These are phyloP conservation scores for Sambucus nigra DNA, from an alignment of 129 eudicot species.

Conservation along the genomic window DNA sequence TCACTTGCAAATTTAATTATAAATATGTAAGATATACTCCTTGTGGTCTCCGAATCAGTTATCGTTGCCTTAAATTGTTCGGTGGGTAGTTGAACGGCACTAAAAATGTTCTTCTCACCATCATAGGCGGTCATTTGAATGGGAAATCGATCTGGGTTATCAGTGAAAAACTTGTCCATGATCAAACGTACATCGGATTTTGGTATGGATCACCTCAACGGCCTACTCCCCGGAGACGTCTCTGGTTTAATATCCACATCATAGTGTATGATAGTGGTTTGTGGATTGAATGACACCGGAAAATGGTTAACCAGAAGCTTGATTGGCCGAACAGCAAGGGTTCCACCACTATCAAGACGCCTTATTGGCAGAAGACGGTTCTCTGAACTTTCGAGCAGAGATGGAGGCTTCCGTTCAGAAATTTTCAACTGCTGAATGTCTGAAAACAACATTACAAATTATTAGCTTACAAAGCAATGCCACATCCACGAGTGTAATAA, in stretches of 20 bases:
- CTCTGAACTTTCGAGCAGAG: too few species aligned
- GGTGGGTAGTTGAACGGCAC: slow-evolving; percentile 32
- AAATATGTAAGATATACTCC: slow-evolving; percentile 21
- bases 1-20: slow-evolving; percentile 38
- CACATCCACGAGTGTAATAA: too few species aligned
- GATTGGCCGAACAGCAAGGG: slow-evolving; percentile 14
- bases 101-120: slow-evolving; percentile 54
- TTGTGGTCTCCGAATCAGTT: slow-evolving; percentile 22
- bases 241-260: too few species aligned
- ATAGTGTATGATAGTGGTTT: too few species aligned
- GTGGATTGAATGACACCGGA: too few species aligned
- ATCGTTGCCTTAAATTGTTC: slow-evolving; percentile 40
- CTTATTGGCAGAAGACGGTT: too few species aligned
- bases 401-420: too few species aligned
- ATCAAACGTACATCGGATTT: slow-evolving; percentile 22
- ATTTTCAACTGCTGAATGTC: too few species aligned
- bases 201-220: too few species aligned
- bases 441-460: too few species aligned
- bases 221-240: slow-evolving; percentile 9
- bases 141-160: slow-evolving; percentile 29
- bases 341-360: slow-evolving; percentile 51
- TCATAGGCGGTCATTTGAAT: slow-evolving; percentile 48
- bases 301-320: too few species aligned
- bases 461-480: too few species aligned
- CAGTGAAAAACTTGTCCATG: slow-evolving; percentile 31